Base-by-base conservation (phyloP, 495 filamentous ascomycete genomes). In the Lophiotrema nucula region DNA sequence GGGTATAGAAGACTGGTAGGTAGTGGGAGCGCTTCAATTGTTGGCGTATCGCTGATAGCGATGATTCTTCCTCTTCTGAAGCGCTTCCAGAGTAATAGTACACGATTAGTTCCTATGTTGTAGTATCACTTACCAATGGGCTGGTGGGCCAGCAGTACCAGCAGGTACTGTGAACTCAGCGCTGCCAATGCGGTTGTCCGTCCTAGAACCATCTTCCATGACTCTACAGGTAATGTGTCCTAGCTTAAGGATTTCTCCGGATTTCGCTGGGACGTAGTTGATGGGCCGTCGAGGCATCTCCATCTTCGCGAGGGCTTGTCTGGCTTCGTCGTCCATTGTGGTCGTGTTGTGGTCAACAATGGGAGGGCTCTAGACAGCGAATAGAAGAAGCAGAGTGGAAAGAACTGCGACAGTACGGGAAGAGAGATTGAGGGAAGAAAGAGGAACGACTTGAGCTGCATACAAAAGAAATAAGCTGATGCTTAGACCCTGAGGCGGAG, bases 171-270 rank as follows among this genome's bases (percentile, higher is more conserved):
- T 74, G 47, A 82, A 61, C 49, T 77, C 70, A 31, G 79, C 73
- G 24, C 63, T 45, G 49, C 77, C 75, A 56, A 83, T 69, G 44
- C 79, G 76, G 66, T 79, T 77, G 60, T 78, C 75, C 71, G 75
- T 73, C 16, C 69, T 48, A 4, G 67, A 72, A 19, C 74, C 72
- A 63, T 75, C 76, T 68, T 79, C 73, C 69, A 77, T 71, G 61
- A 74, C 67, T 31, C 77, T 68, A 58, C 70, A 74, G n/a, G 66
- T 74, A 18, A 72, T 68, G 33, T 67, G 58, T 3, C 74, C 75
- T 24, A 74, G 62, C 13, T 64, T 57, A 33, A 75, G 38, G 15
- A 69, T 64, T 59, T 76, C 75, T 52, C 73, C 70, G 25, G 60
- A 60, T 31, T 65, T 66, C 8, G 66, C 71, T 5, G 69, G 65